phyloP scores from a whole-genome alignment of 2,329 filamentous ascomycete genomes.

The Balansia obtecta region DNA sequence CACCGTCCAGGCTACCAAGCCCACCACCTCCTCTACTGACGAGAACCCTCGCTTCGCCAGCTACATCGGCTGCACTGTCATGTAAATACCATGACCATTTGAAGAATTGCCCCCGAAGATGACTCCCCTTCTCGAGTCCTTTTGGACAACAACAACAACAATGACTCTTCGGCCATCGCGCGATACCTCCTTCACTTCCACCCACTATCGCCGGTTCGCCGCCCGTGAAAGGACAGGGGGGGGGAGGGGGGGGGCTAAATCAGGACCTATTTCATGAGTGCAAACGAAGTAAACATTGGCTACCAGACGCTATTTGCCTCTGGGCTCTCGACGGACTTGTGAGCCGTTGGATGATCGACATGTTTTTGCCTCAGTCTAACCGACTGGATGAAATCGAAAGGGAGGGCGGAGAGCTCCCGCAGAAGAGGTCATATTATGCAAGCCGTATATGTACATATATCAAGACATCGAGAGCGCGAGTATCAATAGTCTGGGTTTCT shows the following conservation, averaged over 20 bases:
- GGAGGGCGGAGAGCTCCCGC: neutral
- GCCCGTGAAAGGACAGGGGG: neutral
- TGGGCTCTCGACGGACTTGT: neutral
- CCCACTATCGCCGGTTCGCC: neutral
- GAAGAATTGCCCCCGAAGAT: too few relatives aligned
- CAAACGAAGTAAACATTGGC: neutral
- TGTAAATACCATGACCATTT: slow-evolving; percentile 16
- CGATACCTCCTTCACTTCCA: neutral
- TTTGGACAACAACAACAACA: too few relatives aligned
- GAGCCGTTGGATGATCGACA: neutral
- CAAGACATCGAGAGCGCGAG: neutral
- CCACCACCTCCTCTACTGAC: slow-evolving; percentile 10
- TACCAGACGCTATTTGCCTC: neutral
- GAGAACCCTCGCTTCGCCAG: neutral
- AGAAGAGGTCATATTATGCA: neutral
- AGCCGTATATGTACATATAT: neutral
- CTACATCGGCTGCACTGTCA: slow-evolving; percentile 18
- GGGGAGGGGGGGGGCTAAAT: neutral
- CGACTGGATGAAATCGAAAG: neutral
- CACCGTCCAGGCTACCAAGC: slow-evolving; percentile 13
- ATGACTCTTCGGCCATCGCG: neutral
- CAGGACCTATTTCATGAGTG: neutral
- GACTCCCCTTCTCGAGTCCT: neutral
- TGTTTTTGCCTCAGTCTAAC: neutral
- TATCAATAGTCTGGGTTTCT: neutral